A percentile compares a stretch with the other conserved stretches of the same genome.
Conservation (phyloP, 1,139 yeast species). For the Sporopachydermia cereana region DNA sequence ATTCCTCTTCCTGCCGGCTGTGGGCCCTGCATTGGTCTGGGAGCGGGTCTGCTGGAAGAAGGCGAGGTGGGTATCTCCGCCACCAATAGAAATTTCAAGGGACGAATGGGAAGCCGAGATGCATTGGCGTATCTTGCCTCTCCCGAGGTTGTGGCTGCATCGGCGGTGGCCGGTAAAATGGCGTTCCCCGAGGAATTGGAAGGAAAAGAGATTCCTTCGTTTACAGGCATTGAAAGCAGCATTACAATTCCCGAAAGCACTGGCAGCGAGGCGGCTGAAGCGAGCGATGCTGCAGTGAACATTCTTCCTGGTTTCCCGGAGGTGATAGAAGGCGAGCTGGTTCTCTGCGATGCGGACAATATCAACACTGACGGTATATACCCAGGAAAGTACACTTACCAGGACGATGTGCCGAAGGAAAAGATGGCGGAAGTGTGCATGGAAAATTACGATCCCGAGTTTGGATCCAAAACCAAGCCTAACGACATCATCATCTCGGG, state of each 20-base stretch:
- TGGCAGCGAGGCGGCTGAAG: conserved; percentile 18
- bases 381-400: conserved; percentile 98
- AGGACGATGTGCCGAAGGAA: conserved; percentile 87
- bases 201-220: conserved; percentile 41
- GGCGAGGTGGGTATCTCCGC: conserved; percentile 99
- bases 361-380: conserved; percentile 97
- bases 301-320: conserved; percentile 87
- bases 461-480: conserved; percentile 64
- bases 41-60: conserved; percentile 82
- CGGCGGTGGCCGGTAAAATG: conserved; percentile 86
- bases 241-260: conserved; percentile 27
- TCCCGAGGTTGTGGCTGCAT: conserved; percentile 97
- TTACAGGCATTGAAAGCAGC: conserved; percentile 36
- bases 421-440: conserved; percentile 98
- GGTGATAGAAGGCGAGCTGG: conserved; percentile 77
- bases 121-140: conserved; percentile 94
- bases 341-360: conserved; percentile 93
- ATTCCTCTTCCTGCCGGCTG: conserved; percentile 96
- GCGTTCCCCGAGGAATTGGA: conserved; percentile 82
- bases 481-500: conserved; percentile 90
- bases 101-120: conserved; percentile 97
- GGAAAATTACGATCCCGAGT: conserved; percentile 95
- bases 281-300: conserved; percentile 38
- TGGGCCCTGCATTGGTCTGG: conserved; percentile 98
- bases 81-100: conserved; percentile 95